A percentile compares a stretch with the other conserved stretches of the same genome.
phyloP scores from a whole-genome alignment of 192 early-diverging fungal species.

The Coemansia sp. region DNA sequence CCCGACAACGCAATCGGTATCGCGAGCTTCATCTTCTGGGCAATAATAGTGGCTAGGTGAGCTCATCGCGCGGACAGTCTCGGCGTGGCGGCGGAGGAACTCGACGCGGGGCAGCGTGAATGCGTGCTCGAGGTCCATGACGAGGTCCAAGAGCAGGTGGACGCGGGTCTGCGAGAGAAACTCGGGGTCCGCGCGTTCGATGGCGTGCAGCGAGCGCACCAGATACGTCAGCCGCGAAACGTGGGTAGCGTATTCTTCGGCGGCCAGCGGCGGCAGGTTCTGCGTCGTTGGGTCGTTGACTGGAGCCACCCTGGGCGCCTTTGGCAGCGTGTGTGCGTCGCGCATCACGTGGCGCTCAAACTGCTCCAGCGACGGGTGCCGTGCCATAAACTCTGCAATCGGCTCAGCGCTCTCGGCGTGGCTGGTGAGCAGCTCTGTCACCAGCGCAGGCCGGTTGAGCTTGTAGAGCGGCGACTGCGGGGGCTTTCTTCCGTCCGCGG shows the following conservation, averaged over 20 bases:
- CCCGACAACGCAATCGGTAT: conserved; percentile 26
- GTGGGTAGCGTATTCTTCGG: conserved; percentile 35
- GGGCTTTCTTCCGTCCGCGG: background rate
- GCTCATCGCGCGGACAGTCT: conserved; percentile 31
- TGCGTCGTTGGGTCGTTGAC: conserved; percentile 32
- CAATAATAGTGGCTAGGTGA: background rate
- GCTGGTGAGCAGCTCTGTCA: conserved; percentile 24
- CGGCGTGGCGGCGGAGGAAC: conserved; percentile 35
- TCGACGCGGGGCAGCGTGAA: conserved; percentile 42
- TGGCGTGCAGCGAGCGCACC: conserved; percentile 32
- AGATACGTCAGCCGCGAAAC: conserved; percentile 33
- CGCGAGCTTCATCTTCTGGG: background rate
- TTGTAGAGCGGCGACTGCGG: conserved; percentile 16
- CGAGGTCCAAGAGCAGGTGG: conserved; percentile 40
- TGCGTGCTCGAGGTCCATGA: conserved; percentile 27
- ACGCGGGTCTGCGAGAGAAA: conserved; percentile 32
- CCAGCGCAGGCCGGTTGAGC: conserved; percentile 15
- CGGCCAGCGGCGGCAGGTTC: conserved; percentile 35
- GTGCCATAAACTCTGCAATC: conserved; percentile 33
- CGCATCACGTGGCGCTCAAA: conserved; percentile 27
- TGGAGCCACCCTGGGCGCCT: conserved; percentile 1
- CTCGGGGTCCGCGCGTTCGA: conserved; percentile 35
- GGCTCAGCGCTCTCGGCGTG: conserved; percentile 12
- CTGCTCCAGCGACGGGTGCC: conserved; percentile 15
- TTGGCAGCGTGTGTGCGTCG: conserved; percentile 24